Evolutionary conservation across 768 basidiomycete genomes (phyloP).

Genomic region (Pleurotus tuber-regium): DNA sequence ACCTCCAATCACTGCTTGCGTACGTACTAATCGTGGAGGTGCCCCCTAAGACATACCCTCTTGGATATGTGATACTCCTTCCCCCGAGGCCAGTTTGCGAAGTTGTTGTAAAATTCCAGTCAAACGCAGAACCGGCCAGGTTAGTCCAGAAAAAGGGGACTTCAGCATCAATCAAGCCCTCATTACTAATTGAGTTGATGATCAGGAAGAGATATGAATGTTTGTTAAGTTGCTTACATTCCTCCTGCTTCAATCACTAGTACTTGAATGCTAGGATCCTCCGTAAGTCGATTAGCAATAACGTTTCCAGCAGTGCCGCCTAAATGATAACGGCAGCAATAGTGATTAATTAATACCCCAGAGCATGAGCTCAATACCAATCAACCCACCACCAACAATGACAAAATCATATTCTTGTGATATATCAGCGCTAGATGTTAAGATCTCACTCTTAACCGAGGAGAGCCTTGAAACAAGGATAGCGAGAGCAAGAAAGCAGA

Average conservation of each 20-base stretch:
- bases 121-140: slow-evolving; percentile 13
- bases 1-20: background rate
- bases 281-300: slow-evolving; percentile 1
- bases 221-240: background rate
- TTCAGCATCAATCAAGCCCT: slow-evolving; percentile 14
- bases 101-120: slow-evolving; percentile 27
- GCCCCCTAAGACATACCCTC: slow-evolving; percentile 22
- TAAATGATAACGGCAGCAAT: background rate
- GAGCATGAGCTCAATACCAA: background rate
- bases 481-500: no score
- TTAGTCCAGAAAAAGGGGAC: slow-evolving; percentile 12
- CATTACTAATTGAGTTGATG: slow-evolving; percentile 1
- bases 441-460: background rate
- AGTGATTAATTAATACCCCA: background rate
- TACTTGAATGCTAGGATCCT: background rate
- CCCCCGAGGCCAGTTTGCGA: slow-evolving; percentile 18
- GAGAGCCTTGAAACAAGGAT: no score
- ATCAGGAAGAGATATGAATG: background rate
- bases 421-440: background rate
- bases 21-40: slow-evolving; percentile 18
- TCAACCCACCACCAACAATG: background rate
- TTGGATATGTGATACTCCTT: slow-evolving; percentile 16
- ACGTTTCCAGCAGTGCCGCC: slow-evolving; percentile 4
- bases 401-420: background rate
- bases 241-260: slow-evolving; percentile 4